Evolutionary conservation across 2,329 filamentous ascomycete species (phyloP), one percentile per base, ranked within the genome.

Genomic region (Calonectria honghensis): DNA sequence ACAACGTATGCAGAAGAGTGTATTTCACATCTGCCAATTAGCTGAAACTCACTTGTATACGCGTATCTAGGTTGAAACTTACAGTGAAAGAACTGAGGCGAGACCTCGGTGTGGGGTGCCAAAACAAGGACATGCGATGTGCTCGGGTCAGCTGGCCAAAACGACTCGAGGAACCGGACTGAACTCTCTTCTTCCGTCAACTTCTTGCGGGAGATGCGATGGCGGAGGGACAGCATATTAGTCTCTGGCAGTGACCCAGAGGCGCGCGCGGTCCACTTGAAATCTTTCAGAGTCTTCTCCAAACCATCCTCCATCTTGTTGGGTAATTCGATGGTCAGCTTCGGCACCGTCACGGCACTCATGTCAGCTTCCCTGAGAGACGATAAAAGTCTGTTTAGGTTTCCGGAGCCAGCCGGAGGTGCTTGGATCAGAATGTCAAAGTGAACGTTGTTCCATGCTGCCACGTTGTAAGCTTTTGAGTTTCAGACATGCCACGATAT

Each of bases 341-440:
- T 92, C 4, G 96, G 96, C 2, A 90, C 86, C 1, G 90, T 87
- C 52, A 94, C 88, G 0, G 93, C 93, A 61, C 92, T 90, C 82
- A 96, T 96, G 82, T 98, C 95, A 6, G 95, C 95, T 10, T 87
- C 86, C 75, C 90, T 88, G 32, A 99, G 88, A 6, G 96, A 98
- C 74, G 91, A 90, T 5, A 99, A 89, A 39, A 98, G 88, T 70
- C 95, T 90, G 66, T 95, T 91, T 37, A 98, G 83, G 66, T 93
- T 94, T 14, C 95, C 96, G 3, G 94, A 93, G 27, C 94, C 93
- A 11, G 89, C 89, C 4, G 92, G 86, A 9, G 92, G 90, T 1
- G 94, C 95, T 73, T 97, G 95, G 11, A 98, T 91, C 16, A 98
- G 84, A 68, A 99, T 94, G 77, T 98, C 95, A 75, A 98, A 89